phyloP scores from a whole-genome alignment of 768 basidiomycete genomes.

The Galerina sulciceps region DNA sequence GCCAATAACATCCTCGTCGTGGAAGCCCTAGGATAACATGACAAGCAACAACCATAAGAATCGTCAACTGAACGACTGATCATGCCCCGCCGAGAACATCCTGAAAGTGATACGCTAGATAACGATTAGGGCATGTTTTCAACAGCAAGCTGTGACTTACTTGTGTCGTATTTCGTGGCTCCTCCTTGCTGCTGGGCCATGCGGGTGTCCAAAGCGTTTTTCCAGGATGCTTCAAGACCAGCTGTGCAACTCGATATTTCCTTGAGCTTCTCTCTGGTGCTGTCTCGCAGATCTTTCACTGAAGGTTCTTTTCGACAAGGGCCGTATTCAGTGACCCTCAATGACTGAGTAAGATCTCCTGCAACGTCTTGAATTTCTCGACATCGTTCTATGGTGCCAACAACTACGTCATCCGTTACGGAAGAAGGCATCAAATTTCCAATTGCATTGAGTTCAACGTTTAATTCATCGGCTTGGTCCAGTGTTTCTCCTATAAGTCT shows the following conservation, averaged over 20 bases:
- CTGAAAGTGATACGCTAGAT: neutral
- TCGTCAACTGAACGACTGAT: neutral
- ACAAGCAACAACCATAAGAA: constrained; percentile 10
- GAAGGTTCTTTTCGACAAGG: neutral
- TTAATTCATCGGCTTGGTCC: neutral
- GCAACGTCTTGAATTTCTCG: neutral
- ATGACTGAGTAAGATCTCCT: neutral
- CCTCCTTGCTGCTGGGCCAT: neutral
- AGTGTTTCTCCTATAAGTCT: neutral
- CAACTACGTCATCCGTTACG: neutral
- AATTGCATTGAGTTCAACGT: neutral
- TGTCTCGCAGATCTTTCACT: neutral
- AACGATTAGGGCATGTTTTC: neutral
- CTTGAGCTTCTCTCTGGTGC: neutral
- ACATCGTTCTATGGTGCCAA: neutral
- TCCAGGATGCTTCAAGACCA: neutral
- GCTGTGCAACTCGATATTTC: neutral
- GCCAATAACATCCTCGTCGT: constrained; percentile 7
- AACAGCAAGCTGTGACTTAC: neutral
- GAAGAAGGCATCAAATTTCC: neutral
- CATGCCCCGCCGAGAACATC: neutral
- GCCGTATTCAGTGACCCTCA: neutral
- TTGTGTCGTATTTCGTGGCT: neutral
- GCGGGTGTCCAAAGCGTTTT: neutral
- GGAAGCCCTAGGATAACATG: constrained; percentile 12